Conservation (phyloP, 148 eudicot species). For the Diospyros kaki region DNA sequence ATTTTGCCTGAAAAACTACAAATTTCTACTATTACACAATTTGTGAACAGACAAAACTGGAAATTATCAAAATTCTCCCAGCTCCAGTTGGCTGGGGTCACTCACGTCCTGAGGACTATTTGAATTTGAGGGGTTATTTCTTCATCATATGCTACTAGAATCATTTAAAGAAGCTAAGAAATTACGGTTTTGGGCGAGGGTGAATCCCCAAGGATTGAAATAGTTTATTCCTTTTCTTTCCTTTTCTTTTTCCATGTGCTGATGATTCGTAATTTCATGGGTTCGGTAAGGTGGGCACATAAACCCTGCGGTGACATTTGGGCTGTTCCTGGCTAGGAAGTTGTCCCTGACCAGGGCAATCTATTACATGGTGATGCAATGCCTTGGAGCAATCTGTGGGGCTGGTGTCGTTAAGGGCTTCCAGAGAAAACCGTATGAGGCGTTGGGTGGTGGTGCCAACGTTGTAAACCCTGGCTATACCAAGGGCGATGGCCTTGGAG, state of each 20-base stretch:
- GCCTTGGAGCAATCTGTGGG: conserved; percentile 46
- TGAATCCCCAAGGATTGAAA: neutral
- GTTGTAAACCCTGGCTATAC: conserved; percentile 41
- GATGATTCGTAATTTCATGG: neutral
- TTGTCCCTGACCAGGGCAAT: conserved; percentile 44
- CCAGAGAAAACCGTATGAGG: conserved; percentile 27
- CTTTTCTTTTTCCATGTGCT: neutral
- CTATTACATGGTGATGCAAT: conserved; percentile 48
- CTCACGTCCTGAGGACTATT: too few species aligned
- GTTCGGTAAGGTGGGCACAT: conserved; percentile 34
- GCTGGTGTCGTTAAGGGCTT: conserved; percentile 48
- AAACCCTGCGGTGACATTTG: conserved; percentile 49
- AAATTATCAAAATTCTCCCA: too few species aligned
- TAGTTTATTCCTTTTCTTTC: neutral
- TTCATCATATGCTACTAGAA: too few species aligned
- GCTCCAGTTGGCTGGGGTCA: too few species aligned
- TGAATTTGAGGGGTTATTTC: too few species aligned
- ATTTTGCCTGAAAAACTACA: too few species aligned
- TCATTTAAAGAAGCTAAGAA: neutral
- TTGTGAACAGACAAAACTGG: too few species aligned
- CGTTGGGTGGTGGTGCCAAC: conserved; percentile 46
- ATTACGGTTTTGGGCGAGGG: neutral
- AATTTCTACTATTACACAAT: too few species aligned
- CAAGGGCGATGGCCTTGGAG: conserved; percentile 50
- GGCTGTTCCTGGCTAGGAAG: conserved; percentile 46